These are phyloP conservation scores for Arthrinium phaeospermum DNA, from an alignment of 2,329 filamentous ascomycete genomes.

Conservation along the genomic window DNA sequence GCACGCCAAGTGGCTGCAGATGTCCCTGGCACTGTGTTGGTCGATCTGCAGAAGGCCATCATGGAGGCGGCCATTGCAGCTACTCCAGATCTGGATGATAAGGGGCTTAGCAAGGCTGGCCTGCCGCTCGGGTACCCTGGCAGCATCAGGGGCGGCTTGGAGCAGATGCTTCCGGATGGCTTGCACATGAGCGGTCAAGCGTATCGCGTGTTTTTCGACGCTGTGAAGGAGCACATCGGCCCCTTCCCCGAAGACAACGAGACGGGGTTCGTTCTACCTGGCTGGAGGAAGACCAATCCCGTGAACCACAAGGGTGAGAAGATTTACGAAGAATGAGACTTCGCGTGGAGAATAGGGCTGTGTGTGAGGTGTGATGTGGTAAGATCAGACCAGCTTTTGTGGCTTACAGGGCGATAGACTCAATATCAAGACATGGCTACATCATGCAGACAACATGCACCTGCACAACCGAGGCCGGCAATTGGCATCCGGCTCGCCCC, in stretches of 20 bases:
- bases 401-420: neutral
- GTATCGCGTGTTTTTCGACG: slow-evolving; percentile 58
- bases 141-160: slow-evolving; percentile 56
- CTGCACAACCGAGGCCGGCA: neutral
- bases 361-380: slow-evolving; percentile 3
- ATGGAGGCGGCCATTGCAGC: slow-evolving; percentile 71
- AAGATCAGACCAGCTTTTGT: slow-evolving; percentile 3
- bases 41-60: slow-evolving; percentile 82
- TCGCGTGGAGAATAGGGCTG: neutral
- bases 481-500: slow-evolving; percentile 1
- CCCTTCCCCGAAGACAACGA: slow-evolving; percentile 41
- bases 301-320: slow-evolving; percentile 20
- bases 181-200: slow-evolving; percentile 61
- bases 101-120: slow-evolving; percentile 48
- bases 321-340: slow-evolving; percentile 1
- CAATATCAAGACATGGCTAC: neutral
- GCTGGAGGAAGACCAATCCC: slow-evolving; percentile 45
- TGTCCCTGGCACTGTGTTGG: slow-evolving; percentile 68
- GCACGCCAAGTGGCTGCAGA: slow-evolving; percentile 72
- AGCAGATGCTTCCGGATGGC: slow-evolving; percentile 60
- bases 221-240: slow-evolving; percentile 54
- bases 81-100: slow-evolving; percentile 60
- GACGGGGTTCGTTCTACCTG: slow-evolving; percentile 51
- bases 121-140: slow-evolving; percentile 56
- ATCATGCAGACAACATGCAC: neutral